Conservation (phyloP, 106 monocot species). For the Apostasia ramifera region DNA sequence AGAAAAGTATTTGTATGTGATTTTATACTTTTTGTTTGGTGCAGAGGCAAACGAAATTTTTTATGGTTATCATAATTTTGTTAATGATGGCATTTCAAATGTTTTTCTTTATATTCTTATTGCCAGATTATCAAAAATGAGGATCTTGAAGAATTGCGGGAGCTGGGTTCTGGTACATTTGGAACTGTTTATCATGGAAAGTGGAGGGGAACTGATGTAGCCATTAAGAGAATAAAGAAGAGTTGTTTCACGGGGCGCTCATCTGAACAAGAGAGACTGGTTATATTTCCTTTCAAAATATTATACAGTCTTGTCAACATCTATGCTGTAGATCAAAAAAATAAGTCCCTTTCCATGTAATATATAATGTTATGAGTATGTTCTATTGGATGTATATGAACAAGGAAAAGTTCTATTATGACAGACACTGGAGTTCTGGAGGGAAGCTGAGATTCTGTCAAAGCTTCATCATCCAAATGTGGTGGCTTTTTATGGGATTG, state of each 20-base stretch:
- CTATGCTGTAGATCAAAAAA: too few relatives aligned
- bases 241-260: conserved; percentile 82
- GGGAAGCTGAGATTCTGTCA: conserved; percentile 87
- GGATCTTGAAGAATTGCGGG: conserved; percentile 87
- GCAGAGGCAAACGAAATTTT: too few relatives aligned
- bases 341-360: too few relatives aligned
- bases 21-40: too few relatives aligned
- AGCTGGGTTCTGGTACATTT: conserved; percentile 89
- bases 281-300: conserved; percentile 12
- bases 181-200: conserved; percentile 96
- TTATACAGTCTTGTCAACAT: not conserved
- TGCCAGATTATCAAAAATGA: conserved; percentile 84
- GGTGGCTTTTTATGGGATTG: conserved; percentile 89
- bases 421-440: conserved; percentile 85
- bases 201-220: conserved; percentile 97
- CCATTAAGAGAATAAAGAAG: conserved; percentile 93
- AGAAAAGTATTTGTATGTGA: too few relatives aligned
- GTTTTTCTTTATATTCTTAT: not conserved
- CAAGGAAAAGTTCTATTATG: not conserved
- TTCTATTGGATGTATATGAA: not conserved
- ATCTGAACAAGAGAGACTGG: conserved; percentile 90
- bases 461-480: conserved; percentile 96
- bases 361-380: too few relatives aligned
- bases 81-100: too few relatives aligned
- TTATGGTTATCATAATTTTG: too few relatives aligned